A percentile compares a stretch with the other conserved stretches of the same genome.
These are phyloP conservation scores for Lathyrus oleraceus DNA, from an alignment of 306 rosid species.

Conservation along the genomic window DNA sequence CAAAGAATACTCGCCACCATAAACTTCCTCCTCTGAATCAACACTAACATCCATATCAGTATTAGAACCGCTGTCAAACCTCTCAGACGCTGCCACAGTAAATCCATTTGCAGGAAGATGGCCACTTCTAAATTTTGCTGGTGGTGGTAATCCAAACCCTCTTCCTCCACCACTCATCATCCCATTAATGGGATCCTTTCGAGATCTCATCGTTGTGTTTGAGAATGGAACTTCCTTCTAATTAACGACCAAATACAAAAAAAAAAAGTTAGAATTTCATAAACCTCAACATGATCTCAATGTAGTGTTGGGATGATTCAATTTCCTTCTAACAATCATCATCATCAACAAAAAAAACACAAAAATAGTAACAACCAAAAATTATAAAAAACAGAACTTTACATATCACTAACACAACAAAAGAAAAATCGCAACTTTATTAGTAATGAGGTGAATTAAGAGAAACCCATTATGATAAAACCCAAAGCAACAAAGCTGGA, in stretches of 20 bases:
- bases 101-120: conserved; percentile 72
- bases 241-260: conserved; percentile 14
- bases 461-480: conserved; percentile 33
- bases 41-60: conserved; percentile 62
- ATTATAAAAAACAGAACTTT: no score
- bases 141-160: conserved; percentile 82
- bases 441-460: not conserved
- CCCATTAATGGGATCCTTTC: conserved; percentile 59
- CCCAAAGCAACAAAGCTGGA: not conserved
- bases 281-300: not conserved
- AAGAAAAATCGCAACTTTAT: conserved; percentile 29
- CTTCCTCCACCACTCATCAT: conserved; percentile 52
- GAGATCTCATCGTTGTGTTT: conserved; percentile 49
- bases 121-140: conserved; percentile 88
- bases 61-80: conserved; percentile 58
- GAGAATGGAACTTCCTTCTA: conserved; percentile 52
- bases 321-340: not conserved
- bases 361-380: conserved; percentile 7
- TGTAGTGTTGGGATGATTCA: conserved; percentile 31
- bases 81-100: conserved; percentile 51
- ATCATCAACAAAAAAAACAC: not conserved
- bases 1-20: conserved; percentile 73
- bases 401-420: conserved; percentile 37
- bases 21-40: conserved; percentile 73
- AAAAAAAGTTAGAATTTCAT: not conserved